Evolutionary conservation across 768 basidiomycete genomes (phyloP), one percentile per base, ranked within the genome.

Genomic region (Trametes villosa): DNA sequence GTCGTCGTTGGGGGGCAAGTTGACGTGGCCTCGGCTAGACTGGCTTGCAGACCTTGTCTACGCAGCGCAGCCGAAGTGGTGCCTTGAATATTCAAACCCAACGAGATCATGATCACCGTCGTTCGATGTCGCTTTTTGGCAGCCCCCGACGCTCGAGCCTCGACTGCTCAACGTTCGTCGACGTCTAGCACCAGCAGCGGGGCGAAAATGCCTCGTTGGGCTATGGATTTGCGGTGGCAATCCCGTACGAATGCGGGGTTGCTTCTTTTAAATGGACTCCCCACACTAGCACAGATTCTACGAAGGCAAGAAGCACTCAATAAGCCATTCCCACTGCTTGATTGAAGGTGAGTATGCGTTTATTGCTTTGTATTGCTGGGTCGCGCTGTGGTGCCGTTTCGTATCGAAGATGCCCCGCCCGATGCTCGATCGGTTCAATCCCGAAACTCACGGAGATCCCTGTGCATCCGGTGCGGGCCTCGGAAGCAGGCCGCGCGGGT

Each of bases 21-120:
- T n/a, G n/a, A n/a, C n/a, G n/a, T n/a, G n/a, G n/a, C n/a, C n/a
- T n/a, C n/a, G n/a, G n/a, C n/a, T n/a, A n/a, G 26, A 17, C 30
- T 29, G 12, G n/a, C 48, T 18, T 47, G 54, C 54, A 33, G 54
- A 47, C 54, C 26, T 7, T n/a, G n/a, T 15, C 56, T 20, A 44
- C 57, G 48, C 57, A 7, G 36, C 29, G 12, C 56, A 59, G 47
- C 33, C 58, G 58, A 59, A 18, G 33, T 26, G 41, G 50, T 52
- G 50, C 58, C 51, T 46, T 36, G 44, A 45, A 38, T 29, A 52
- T 45, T 52, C 29, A 44, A 40, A 18, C 54, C 34, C 33, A 40
- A n/a, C n/a, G 5, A 41, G 36, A 57, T 48, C 38, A 44, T 52
- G 58, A 59, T 59, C 50, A 11, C 41, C 33, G 22, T 45, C 36